Evolutionary conservation across 768 basidiomycete genomes (phyloP), one percentile per base, ranked within the genome.

Genomic region (Leccinellum rugosiceps): DNA sequence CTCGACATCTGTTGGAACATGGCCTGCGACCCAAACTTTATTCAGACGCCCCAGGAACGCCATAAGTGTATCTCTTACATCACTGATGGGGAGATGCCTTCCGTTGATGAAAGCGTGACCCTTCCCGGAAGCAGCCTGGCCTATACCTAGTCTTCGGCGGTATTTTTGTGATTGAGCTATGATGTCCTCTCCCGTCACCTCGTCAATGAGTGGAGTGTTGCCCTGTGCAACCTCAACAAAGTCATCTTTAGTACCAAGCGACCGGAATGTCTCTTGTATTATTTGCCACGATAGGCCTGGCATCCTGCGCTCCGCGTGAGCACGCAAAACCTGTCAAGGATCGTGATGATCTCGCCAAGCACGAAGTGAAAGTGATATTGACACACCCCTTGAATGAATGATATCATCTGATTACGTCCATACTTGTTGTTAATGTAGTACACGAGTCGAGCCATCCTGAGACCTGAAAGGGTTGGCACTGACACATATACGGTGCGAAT

Each of bases 41-140:
- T 45, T 26, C 5, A 52, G 43, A 52, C 19, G 3, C 9, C 4
- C 31, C 32, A 32, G 19, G n/a, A 34, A 34, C 23, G 15, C 13
- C 26, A n/a, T 25, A n/a, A 10, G 15, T 32, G 17, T 31, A 34
- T 31, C 21, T 75, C 85, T 63, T 63, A 91, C 92, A 53, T 88
- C 88, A 60, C 82, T 80, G 49, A 92, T 69, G 13, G 80, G 71
- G 52, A 84, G 78, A 68, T 89, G 81, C 65, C 87, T 93, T n/a
- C 95, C 95, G 64, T 98, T 96, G 66, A 96, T 77, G 71, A 98
- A 96, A 4, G 79, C 84, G 61, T 90, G 85, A 0, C 93, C 94
- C 3, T 70, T 70, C 0, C 75, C 64, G 1, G 76, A 68, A 10
- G 69, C 56, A 2, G 69, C 69, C 6, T 46, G 57, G 17, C 76